phyloP scores from a whole-genome alignment of 179 eudicot species.

The Silene noctiflora region DNA sequence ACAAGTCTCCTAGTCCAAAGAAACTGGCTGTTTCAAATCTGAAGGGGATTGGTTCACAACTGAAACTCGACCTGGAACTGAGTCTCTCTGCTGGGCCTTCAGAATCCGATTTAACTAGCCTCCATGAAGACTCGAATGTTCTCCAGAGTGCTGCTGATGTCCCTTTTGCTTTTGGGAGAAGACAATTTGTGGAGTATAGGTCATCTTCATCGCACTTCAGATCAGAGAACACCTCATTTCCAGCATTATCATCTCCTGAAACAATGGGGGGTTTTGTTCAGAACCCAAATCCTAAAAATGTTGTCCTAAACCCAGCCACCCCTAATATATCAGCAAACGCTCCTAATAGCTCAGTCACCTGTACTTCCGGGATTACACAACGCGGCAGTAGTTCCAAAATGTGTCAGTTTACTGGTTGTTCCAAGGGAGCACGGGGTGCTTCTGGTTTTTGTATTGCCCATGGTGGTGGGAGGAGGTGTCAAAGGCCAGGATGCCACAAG shows the following conservation, averaged over 20 bases:
- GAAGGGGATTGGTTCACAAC: slow-evolving; percentile 24
- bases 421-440: slow-evolving; percentile 90
- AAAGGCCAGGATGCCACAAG: slow-evolving; percentile 75
- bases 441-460: slow-evolving; percentile 96
- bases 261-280: slow-evolving; percentile 25
- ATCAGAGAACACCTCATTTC: slow-evolving; percentile 29
- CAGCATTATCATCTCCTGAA: slow-evolving; percentile 28
- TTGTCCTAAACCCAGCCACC: slow-evolving; percentile 25
- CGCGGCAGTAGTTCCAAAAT: slow-evolving; percentile 59
- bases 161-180: slow-evolving; percentile 24
- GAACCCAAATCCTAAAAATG: slow-evolving; percentile 31
- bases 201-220: slow-evolving; percentile 34
- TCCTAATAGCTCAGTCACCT: slow-evolving; percentile 70
- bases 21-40: slow-evolving; percentile 37
- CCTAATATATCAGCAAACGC: slow-evolving; percentile 49
- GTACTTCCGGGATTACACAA: slow-evolving; percentile 64
- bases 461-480: slow-evolving; percentile 96
- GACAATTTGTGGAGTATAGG: slow-evolving; percentile 32
- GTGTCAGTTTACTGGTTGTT: slow-evolving; percentile 76
- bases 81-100: slow-evolving; percentile 65
- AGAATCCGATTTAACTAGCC: slow-evolving; percentile 75
- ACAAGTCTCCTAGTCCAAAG: slow-evolving; percentile 48
- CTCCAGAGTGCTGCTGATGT: slow-evolving; percentile 25
- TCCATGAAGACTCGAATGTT: slow-evolving; percentile 33
- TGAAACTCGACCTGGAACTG: slow-evolving; percentile 60